Base-by-base conservation (phyloP, 108 stramenopile genomes). In the Fragilaria radians region DNA sequence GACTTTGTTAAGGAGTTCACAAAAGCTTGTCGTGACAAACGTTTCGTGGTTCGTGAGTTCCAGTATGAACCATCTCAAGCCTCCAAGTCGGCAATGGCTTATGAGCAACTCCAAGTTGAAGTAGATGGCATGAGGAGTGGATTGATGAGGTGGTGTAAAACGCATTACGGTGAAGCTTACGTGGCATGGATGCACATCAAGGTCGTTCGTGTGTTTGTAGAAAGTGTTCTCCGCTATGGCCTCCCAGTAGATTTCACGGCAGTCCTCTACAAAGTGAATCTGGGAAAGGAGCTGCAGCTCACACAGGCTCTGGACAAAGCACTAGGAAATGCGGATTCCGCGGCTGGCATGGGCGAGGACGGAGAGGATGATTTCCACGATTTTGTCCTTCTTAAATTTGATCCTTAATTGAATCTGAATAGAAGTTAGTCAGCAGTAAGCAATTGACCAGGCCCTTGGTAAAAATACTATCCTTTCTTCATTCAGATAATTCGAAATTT, bases 161-260 rank as follows among this genome's bases (percentile, higher is more conserved):
- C 94, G 30, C 97, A 98, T 67, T 98, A 83, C 63, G 95, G 95
- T 48, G 97, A 98, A 73, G 89, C 91, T 25, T 95, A 93, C 61
- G 91, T 88, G 23, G 95, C 94, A 2, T 98, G 97, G 97, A 91
- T 97, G 85, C 97, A 98, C 72, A 80, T 97, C 52, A 98, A 98
- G 78, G 88, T 96, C 30, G 93, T 98, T 58, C 89, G 94, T 25
- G 95, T 93, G 11, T 98, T 97, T 76, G 92, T 95, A 28, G 97
- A 98, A 81, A 86, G 86, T 65, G 95, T 98, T 14, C 68, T 98
- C 27, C 88, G 96, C 36, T 98, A 97, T 57, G 97, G 97, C 30
- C 76, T 98, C 19, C 97, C 97, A 14, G 92, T 95, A 17, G 92
- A 97, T 68, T 93, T 94, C 55, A 89, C 89, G 0, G 81, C 93